Base-by-base conservation (phyloP, 257 asterid species). In the Mitragyna speciosa region DNA sequence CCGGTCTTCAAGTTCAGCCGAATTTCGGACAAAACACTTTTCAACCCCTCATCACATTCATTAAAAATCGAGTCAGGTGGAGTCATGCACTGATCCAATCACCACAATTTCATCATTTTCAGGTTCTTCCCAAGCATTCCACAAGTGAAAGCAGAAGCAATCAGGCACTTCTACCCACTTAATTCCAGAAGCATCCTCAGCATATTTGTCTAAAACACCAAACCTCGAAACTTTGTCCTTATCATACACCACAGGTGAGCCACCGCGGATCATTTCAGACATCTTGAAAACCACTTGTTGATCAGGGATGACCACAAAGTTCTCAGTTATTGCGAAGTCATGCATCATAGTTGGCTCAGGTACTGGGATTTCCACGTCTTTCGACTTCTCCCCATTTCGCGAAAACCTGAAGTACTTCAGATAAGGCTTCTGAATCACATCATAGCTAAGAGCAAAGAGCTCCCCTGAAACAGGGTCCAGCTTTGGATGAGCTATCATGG, bases 41-140 rank as follows among this genome's bases (percentile, higher is more conserved):
- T 64, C 49, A 96, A 63, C 0, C 93, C 93, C 74, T 94, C 95
- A 14, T 96, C 99, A 80, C 97, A 87, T 82, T 96, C 99, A 59
- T 94, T 94, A 88, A 96, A 96, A 82, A 96, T 94, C 8, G 99
- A 96, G 84, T 96, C 98, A 0, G 99, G 92, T 5, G 99, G 99
- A n/a, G 99, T 96, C 99, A 96, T 96, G 82, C 99, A 96, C n/a
- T 2, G 99, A 96, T 0, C 99, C 99, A 51, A 96, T 91, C 36
- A 96, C 98, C 0, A 96, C 97, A 63, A 94, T 75, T 71, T 96
- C 99, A 41, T 90, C 94, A 3, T 76, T 77, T 22, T 91, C 97
- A 1, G 95, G 90, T 75, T 96, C 99, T 65, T 96, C 99, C 99
- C 99, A 96, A n/a, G 99, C 93, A 82, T 96, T 96, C 99, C 99